Conservation (phyloP, 2,329 filamentous ascomycete genomes). For the Neofusicoccum ribis region DNA sequence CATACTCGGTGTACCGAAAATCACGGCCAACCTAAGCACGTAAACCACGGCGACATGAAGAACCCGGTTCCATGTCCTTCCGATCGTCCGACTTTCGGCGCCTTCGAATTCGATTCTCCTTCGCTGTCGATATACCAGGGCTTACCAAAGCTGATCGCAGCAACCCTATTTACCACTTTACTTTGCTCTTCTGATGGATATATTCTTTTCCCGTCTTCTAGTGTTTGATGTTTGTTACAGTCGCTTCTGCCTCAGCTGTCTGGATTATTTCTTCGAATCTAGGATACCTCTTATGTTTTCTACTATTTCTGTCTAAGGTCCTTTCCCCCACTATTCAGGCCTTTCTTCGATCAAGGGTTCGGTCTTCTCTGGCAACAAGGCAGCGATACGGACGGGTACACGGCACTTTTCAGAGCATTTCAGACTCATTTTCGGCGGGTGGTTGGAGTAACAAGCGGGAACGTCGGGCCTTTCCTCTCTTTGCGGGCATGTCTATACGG, state of each 20-base stretch:
- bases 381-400: slow-evolving; percentile 6
- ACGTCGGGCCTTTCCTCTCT: neutral
- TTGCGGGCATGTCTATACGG: slow-evolving; percentile 14
- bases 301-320: neutral
- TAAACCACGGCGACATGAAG: neutral
- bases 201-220: neutral
- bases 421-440: slow-evolving; percentile 2
- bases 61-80: neutral
- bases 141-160: slow-evolving; percentile 3
- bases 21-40: neutral
- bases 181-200: neutral
- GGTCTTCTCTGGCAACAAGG: slow-evolving; percentile 7
- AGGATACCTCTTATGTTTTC: slow-evolving; percentile 17
- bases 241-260: neutral
- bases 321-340: neutral
- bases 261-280: neutral
- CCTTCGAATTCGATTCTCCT: neutral
- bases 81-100: neutral
- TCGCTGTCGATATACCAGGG: slow-evolving; percentile 9
- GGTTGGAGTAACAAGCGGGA: slow-evolving; percentile 14
- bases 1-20: neutral
- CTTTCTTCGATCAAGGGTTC: neutral
- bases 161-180: neutral
- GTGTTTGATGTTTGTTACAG: neutral
- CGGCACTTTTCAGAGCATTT: slow-evolving; percentile 3